Evolutionary conservation across 169 alveolate genomes (phyloP).

Genomic region (Eimeria sp.): DNA sequence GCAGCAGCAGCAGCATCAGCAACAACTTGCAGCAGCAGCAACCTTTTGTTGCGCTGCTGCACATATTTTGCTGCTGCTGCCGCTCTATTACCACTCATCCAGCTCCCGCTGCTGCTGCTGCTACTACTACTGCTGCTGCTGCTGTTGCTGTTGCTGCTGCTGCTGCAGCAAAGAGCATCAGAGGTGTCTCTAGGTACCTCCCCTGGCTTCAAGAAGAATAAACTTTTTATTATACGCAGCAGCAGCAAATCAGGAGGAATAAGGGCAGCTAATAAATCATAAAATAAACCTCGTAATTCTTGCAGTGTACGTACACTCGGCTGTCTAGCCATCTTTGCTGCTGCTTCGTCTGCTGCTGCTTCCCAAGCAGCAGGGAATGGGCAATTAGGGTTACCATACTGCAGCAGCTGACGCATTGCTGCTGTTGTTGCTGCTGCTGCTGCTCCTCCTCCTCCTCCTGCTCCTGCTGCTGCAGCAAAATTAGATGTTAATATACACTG

Average conservation of each 20-base stretch:
- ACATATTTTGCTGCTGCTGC: neutral
- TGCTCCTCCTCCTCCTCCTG: slow-evolving; percentile 22
- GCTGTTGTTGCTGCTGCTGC: slow-evolving; percentile 55
- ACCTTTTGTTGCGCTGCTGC: slow-evolving; percentile 13
- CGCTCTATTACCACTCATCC: neutral
- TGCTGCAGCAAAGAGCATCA: neutral
- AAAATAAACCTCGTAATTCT: slow-evolving; percentile 44
- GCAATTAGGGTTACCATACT: neutral
- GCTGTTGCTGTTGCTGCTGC: neutral
- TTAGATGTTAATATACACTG: slow-evolving; percentile 81
- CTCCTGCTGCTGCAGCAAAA: slow-evolving; percentile 42
- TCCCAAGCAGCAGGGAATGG: slow-evolving; percentile 8
- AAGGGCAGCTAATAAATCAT: slow-evolving; percentile 50
- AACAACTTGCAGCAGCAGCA: neutral
- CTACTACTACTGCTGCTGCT: slow-evolving; percentile 6
- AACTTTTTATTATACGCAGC: neutral
- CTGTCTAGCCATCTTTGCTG: neutral
- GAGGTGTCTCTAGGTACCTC: neutral
- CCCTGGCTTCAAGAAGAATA: slow-evolving; percentile 3
- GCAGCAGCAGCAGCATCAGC: slow-evolving; percentile 8
- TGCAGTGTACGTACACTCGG: slow-evolving; percentile 44
- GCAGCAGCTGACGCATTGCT: neutral
- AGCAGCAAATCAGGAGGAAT: slow-evolving; percentile 55
- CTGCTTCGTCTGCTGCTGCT: slow-evolving; percentile 31
- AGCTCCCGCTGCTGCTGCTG: neutral